These are phyloP conservation scores for Endothia cerciana DNA, from an alignment of 2,329 filamentous ascomycete species.

Conservation along the genomic window DNA sequence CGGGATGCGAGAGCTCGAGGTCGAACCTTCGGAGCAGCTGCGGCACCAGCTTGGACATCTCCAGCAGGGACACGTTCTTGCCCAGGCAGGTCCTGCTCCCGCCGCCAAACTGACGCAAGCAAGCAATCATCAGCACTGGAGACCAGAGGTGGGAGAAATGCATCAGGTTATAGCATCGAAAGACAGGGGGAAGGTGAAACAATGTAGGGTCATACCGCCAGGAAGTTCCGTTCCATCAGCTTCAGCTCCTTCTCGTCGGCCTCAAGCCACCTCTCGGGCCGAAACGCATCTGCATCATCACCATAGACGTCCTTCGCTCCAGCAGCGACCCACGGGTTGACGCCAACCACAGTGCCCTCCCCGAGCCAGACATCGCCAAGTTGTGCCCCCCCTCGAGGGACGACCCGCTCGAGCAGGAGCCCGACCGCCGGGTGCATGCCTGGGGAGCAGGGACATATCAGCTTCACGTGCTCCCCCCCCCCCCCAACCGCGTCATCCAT, in stretches of 20 bases:
- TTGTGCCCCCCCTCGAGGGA: constrained; percentile 42
- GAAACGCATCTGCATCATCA: constrained; percentile 45
- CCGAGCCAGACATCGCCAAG: constrained; percentile 47
- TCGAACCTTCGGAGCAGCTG: constrained; percentile 41
- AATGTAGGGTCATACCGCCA: constrained; percentile 8
- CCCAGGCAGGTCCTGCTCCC: constrained; percentile 47
- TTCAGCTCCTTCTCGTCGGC: constrained; percentile 38
- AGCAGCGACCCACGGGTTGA: constrained; percentile 45
- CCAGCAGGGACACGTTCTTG: constrained; percentile 47
- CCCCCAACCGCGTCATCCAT: constrained; percentile 18
- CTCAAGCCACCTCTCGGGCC: constrained; percentile 55
- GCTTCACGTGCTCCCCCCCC: constrained; percentile 14
- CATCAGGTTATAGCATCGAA: neutral
- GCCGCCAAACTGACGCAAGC: constrained; percentile 28
- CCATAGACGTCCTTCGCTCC: constrained; percentile 43
- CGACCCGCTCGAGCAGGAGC: constrained; percentile 39
- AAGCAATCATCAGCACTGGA: neutral
- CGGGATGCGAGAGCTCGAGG: constrained; percentile 34
- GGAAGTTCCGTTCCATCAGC: constrained; percentile 36
- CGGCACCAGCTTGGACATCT: constrained; percentile 49
- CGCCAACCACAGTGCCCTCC: constrained; percentile 49
- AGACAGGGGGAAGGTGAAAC: neutral
- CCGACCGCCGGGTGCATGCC: constrained; percentile 47
- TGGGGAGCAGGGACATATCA: too few relatives aligned
- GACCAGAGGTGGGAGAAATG: too few relatives aligned